A percentile compares a stretch with the other conserved stretches of the same genome.
These are phyloP conservation scores for Kwoniella mangroviensis DNA, from an alignment of 768 basidiomycete species.

Conservation along the genomic window DNA sequence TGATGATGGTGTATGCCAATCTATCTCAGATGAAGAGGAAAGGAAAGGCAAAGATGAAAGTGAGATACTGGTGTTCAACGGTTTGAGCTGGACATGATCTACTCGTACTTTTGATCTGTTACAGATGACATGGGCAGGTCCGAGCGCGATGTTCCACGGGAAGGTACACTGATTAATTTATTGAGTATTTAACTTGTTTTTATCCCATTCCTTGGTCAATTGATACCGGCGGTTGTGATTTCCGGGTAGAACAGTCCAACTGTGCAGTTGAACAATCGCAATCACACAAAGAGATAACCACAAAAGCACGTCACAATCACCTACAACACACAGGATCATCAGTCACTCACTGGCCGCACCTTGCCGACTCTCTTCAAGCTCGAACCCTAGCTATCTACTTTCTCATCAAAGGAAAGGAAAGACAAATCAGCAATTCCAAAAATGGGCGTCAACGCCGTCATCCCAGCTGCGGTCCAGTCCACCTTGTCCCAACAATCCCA, in stretches of 20 bases:
- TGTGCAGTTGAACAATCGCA: not conserved
- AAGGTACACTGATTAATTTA: not conserved
- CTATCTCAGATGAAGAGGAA: not conserved
- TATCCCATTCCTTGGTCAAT: not conserved
- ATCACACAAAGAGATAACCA: not conserved
- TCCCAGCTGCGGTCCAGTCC: conserved; percentile 31
- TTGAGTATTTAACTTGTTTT: not conserved
- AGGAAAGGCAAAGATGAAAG: not conserved
- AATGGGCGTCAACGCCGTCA: conserved; percentile 32
- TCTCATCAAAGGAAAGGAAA: not conserved
- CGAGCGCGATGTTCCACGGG: not conserved
- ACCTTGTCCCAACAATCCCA: conserved; percentile 6
- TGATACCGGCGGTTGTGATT: conserved; percentile 15
- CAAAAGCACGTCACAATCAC: not conserved
- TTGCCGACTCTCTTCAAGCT: not conserved
- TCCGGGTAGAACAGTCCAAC: not conserved
- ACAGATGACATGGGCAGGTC: not conserved
- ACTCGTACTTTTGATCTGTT: not conserved
- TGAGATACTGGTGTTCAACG: not conserved
- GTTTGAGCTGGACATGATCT: not conserved
- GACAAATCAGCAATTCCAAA: not conserved
- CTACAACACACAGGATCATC: not conserved
- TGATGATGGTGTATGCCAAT: not conserved
- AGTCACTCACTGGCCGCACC: not conserved
- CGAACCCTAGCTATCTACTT: not conserved